A percentile compares a stretch with the other conserved stretches of the same genome.
Conservation (phyloP, 225 moss, liverwort and hornwort genomes). For the Rhytidiadelphus loreus region DNA sequence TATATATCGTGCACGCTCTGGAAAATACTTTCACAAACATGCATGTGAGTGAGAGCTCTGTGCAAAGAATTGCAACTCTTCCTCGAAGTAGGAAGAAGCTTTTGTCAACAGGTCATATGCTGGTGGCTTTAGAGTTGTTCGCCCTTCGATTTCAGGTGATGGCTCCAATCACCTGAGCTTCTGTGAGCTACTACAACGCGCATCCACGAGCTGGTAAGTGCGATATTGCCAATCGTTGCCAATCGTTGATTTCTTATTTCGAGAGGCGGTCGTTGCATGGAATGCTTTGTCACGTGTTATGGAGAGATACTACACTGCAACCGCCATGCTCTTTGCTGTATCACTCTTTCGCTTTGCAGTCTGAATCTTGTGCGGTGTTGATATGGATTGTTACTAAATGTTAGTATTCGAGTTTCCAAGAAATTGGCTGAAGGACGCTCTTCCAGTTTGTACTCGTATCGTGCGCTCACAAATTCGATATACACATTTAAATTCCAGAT, state of each 20-base stretch:
- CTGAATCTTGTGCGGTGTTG: background rate
- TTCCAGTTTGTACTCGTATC: background rate
- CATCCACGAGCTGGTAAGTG: background rate
- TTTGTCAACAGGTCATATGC: background rate
- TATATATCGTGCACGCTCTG: background rate
- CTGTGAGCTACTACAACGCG: background rate
- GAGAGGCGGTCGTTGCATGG: background rate
- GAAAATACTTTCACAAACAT: background rate
- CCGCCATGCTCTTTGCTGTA: background rate
- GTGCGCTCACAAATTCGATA: background rate
- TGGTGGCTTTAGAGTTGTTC: background rate
- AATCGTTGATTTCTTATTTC: no score
- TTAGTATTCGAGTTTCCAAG: background rate
- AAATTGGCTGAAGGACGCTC: background rate
- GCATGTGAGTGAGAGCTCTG: background rate
- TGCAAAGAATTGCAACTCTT: background rate
- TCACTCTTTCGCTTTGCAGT: background rate
- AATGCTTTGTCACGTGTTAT: background rate
- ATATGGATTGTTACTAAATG: background rate
- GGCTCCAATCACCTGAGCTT: background rate
- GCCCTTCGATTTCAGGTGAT: background rate
- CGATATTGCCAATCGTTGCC: background rate
- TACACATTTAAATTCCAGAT: background rate
- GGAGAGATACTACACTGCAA: background rate
- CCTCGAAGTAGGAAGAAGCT: background rate